A percentile compares a stretch with the other conserved stretches of the same genome.
These are phyloP conservation scores for Sordariomycetes sp. DNA, from an alignment of 2,329 filamentous ascomycete species.

Conservation along the genomic window DNA sequence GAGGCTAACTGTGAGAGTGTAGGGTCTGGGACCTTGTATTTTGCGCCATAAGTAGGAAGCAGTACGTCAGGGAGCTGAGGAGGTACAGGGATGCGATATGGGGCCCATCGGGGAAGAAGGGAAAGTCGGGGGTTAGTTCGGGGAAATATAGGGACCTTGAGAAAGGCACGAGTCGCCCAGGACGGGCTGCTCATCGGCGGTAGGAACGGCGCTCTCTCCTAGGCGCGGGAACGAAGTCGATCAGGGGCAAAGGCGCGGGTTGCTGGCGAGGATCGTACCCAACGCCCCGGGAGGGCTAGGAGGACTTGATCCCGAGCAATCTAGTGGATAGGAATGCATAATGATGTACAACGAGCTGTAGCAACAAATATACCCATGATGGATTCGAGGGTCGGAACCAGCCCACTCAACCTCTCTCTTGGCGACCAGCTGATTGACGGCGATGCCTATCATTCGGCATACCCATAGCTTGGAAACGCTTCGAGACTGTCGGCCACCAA, in stretches of 20 bases:
- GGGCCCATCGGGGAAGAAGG: neutral
- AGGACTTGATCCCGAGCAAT: neutral
- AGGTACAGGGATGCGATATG: conserved; percentile 1
- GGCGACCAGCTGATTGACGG: too few species aligned
- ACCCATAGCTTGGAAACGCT: too few species aligned
- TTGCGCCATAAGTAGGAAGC: conserved; percentile 6
- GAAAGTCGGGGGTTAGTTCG: neutral
- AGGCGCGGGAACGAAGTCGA: too few species aligned
- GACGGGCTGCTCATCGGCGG: neutral
- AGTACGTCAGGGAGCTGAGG: conserved; percentile 1
- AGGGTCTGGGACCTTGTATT: conserved; percentile 8
- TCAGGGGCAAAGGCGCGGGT: too few species aligned
- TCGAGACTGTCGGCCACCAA: too few species aligned
- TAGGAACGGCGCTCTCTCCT: neutral
- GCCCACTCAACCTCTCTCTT: neutral
- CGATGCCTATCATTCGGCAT: too few species aligned
- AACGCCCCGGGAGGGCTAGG: neutral
- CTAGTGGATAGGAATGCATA: neutral
- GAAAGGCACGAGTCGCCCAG: neutral
- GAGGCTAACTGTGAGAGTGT: neutral
- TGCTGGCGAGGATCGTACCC: neutral
- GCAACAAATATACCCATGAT: neutral
- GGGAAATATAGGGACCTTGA: neutral
- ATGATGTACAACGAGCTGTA: neutral
- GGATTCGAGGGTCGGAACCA: too few species aligned